Base-by-base conservation (phyloP, 257 asterid genomes). In the Euphrasia confusa region DNA sequence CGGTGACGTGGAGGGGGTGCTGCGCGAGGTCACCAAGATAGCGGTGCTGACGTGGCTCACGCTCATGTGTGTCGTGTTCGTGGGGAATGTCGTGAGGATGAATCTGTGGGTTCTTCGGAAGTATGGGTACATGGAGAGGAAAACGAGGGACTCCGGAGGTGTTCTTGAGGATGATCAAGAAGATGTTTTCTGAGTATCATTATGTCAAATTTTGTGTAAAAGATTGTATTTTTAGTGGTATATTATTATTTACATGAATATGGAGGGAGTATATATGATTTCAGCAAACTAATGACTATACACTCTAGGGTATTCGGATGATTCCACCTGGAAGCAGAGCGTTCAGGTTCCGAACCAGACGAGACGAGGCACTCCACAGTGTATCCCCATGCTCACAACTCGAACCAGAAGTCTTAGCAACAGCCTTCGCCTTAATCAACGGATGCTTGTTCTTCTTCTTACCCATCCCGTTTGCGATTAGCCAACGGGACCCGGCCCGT, bases 381-480 rank as follows among this genome's bases (percentile, higher is more conserved):
- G 84, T 69, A 61, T 93, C 94, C 24, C 86, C 86, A 28, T 83
- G 84, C 70, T 81, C 42, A 49, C 82, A 60, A 2, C 80, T 58
- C 21, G 80, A 69, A 13, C 64, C 60, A 30, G 83, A 69, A 55
- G 72, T 57, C 64, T 67, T 81, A 3, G 55, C 76, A 27, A 68
- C 74, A 3, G 64, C 74, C 67, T 83, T 87, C 48, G 92, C 75
- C 81, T 93, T 93, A 86, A 85, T 65, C 11, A 87, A 52, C 9
- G 95, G 96, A 75, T 83, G 95, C 71, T 87, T 89, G 49, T 84
- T 84, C 85, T 89, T 93, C 85, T 89, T 93, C 87, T 93, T 93
- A 68, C 97, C 99, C 99, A 93, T 89, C 73, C 99, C 96, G 60
- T 89, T 89, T 0, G 96, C 99, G 5, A 93, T 84, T 80, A 93